Conservation (phyloP, 2,329 filamentous ascomycete species). For the Talaromyces sp. region DNA sequence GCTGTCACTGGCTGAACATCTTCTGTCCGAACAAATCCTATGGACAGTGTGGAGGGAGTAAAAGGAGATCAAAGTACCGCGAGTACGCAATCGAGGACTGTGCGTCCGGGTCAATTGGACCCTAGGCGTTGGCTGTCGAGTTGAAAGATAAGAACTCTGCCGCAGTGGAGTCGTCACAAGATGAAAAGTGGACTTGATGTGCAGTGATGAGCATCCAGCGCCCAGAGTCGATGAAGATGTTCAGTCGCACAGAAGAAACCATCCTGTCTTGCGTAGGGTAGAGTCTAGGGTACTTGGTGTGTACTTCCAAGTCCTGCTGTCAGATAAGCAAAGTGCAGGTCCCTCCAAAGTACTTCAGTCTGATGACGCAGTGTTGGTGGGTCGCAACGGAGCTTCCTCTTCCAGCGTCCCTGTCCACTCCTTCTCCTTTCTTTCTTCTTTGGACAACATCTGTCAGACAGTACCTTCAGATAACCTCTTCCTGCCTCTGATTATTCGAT, state of each 20-base stretch:
- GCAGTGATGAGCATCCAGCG: neutral
- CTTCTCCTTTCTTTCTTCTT: neutral
- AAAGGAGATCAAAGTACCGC: too few relatives aligned
- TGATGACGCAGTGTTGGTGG: conserved; percentile 11
- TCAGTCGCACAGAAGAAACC: neutral
- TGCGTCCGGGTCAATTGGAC: neutral
- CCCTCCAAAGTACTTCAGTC: neutral
- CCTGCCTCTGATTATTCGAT: neutral
- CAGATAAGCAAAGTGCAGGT: neutral
- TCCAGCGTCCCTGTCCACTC: neutral
- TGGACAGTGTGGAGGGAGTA: neutral
- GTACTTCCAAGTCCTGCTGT: neutral
- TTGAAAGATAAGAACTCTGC: neutral
- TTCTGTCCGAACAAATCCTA: neutral
- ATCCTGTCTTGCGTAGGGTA: neutral
- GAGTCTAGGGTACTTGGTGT: neutral
- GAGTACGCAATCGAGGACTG: conserved; percentile 1
- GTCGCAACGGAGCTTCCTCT: neutral
- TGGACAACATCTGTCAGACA: neutral
- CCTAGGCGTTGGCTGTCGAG: neutral
- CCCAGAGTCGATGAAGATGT: neutral
- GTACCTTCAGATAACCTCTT: too few relatives aligned
- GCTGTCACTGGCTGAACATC: too few relatives aligned
- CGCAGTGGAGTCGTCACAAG: conserved; percentile 15
- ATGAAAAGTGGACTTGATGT: conserved; percentile 20